Percentiles rank a stretch among this genome's conserved stretches.
These are phyloP conservation scores for Podila epicladia DNA, from an alignment of 192 early-diverging fungal species.

Conservation along the genomic window DNA sequence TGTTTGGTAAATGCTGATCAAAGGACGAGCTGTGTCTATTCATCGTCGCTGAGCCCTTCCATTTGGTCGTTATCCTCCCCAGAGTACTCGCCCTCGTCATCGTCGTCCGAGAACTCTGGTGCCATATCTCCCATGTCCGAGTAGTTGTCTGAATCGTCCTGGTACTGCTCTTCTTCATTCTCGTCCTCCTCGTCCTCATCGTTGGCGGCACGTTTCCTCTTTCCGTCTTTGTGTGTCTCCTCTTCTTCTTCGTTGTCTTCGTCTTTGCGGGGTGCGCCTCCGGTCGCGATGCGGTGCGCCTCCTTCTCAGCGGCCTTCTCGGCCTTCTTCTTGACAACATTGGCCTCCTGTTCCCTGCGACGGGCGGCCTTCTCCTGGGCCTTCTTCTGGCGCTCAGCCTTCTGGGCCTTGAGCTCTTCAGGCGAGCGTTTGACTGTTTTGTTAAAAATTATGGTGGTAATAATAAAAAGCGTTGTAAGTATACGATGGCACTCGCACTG, in stretches of 20 bases:
- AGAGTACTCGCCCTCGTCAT: slow-evolving; percentile 26
- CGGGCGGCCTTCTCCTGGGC: slow-evolving; percentile 73
- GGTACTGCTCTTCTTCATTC: slow-evolving; percentile 18
- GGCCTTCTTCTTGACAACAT: slow-evolving; percentile 82
- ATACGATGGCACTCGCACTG: neutral
- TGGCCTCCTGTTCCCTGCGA: slow-evolving; percentile 82
- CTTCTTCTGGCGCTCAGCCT: slow-evolving; percentile 67
- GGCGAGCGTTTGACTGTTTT: slow-evolving; percentile 73
- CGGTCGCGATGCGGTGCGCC: slow-evolving; percentile 58
- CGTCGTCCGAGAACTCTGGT: slow-evolving; percentile 40
- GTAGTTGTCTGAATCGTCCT: slow-evolving; percentile 48
- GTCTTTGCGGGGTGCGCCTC: slow-evolving; percentile 49
- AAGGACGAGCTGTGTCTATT: slow-evolving; percentile 2
- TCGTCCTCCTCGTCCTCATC: slow-evolving; percentile 50
- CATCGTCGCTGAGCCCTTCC: slow-evolving; percentile 46
- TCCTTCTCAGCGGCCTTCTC: slow-evolving; percentile 69
- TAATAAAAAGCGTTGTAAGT: neutral
- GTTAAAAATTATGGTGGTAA: neutral
- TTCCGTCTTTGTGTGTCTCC: slow-evolving; percentile 18
- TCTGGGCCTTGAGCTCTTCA: slow-evolving; percentile 75
- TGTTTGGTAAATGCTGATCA: neutral
- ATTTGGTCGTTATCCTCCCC: slow-evolving; percentile 40
- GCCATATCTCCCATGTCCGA: slow-evolving; percentile 49
- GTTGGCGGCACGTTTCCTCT: slow-evolving; percentile 47
- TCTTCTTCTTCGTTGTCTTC: slow-evolving; percentile 43